Conservation (phyloP, 2,329 filamentous ascomycete species). For the Drechslera avenae region DNA sequence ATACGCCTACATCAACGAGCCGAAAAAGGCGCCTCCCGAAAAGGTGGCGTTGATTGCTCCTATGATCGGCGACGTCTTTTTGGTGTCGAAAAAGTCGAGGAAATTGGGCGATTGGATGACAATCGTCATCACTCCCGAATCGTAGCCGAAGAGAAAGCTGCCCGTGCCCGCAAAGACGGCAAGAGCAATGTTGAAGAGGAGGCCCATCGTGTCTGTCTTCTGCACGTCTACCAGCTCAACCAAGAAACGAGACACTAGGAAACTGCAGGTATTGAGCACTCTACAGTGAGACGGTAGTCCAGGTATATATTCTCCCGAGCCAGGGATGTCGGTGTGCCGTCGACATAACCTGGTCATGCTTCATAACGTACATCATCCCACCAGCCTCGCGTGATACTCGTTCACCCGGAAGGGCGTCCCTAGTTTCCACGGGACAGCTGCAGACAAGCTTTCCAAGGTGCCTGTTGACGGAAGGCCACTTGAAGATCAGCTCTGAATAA, state of each 20-base stretch:
- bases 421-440: conserved; percentile 27
- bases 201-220: conserved; percentile 42
- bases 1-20: conserved; percentile 52
- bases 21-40: conserved; percentile 62
- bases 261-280: too few species aligned
- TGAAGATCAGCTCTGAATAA: conserved; percentile 17
- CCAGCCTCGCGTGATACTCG: conserved; percentile 14
- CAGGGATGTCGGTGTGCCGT: conserved; percentile 5
- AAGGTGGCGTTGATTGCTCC: conserved; percentile 70
- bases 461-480: conserved; percentile 8
- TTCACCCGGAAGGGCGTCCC: conserved; percentile 29
- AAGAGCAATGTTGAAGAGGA: conserved; percentile 50
- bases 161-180: conserved; percentile 53
- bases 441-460: neutral
- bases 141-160: conserved; percentile 45
- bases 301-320: conserved; percentile 19
- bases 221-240: neutral
- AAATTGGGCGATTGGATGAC: conserved; percentile 64
- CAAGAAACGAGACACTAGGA: neutral
- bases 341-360: conserved; percentile 17
- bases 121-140: conserved; percentile 52
- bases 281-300: neutral
- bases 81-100: conserved; percentile 62
- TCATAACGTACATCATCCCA: too few species aligned
- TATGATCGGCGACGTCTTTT: conserved; percentile 57